Evolutionary conservation across 306 rosid genomes (phyloP), one percentile per base, ranked within the genome.

Genomic region (Rosa chinensis): DNA sequence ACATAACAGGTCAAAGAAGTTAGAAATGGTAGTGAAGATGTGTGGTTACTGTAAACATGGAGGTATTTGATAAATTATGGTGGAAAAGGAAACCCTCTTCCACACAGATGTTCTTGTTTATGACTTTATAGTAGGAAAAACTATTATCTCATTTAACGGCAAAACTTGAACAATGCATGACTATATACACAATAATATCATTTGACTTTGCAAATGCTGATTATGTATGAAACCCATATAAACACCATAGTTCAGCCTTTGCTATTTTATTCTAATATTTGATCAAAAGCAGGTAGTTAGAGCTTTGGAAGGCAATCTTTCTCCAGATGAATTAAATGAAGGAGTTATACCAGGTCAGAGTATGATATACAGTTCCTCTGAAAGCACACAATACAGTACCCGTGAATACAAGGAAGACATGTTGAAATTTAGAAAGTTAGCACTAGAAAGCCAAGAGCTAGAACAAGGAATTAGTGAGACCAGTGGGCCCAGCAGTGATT

Each of bases 351-450:
- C 89, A 0, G 89, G 82, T 42, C 80, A 82, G 1, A 85, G 86
- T 80, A 79, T 39, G 5, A 61, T 74, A 37, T 71, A 50, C 32
- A 64, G 81, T 32, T 85, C 79, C 23, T 73, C 23, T 12, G 85
- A 72, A 66, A 82, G 84, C 73, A 59, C 78, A 42, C 76, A 72
- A 23, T 88, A 84, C 78, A 84, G 81, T 28, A 44, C 71, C 66
- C 28, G 58, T 17, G 87, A 87, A 79, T 87, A 88, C 86, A 84
- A 79, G 71, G 80, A 85, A 75, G 92, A 90, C 85, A 32, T 81
- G 81, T 42, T 68, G 39, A 83, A 74, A 23, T 74, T 78, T 71
- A 78, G 76, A 78, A 78, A 78, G 61, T 53, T 83, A 70, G 86
- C 82, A 47, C 76, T 83, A 18, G 80, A 74, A 68, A 83, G 82